phyloP scores from a whole-genome alignment of 371 early-diverging fungal genomes.

The Mortierella sp. region DNA sequence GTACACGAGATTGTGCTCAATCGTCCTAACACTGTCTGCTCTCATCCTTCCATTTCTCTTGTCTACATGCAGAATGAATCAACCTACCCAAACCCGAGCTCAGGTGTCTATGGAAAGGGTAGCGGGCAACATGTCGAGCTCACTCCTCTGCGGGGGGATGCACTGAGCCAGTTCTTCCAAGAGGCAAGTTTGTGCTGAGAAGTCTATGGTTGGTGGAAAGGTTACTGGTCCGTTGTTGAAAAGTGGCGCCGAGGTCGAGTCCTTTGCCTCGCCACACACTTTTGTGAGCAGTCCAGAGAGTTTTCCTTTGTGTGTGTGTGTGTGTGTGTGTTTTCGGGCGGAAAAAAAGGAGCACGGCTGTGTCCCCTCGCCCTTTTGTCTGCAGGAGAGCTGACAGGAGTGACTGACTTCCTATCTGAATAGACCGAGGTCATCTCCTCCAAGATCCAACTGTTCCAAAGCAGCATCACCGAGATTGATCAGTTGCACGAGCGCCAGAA shows the following conservation, averaged over 20 bases:
- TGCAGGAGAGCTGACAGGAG: no score
- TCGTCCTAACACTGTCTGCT: no score
- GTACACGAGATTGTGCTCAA: no score
- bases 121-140: conserved; percentile 30
- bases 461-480: conserved; percentile 37
- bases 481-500: conserved; percentile 23
- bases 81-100: conserved; percentile 12
- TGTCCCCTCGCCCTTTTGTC: no score
- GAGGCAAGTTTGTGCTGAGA: conserved; percentile 31
- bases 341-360: no score
- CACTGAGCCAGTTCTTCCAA: conserved; percentile 43
- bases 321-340: no score
- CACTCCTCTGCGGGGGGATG: conserved; percentile 38
- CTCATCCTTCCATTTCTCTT: neutral
- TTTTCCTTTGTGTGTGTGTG: no score
- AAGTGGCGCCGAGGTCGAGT: neutral
- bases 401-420: no score
- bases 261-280: neutral
- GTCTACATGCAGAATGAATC: conserved; percentile 10
- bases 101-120: conserved; percentile 7
- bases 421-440: conserved; percentile 48
- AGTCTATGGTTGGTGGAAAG: neutral
- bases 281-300: neutral
- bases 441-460: conserved; percentile 45
- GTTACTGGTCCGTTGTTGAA: neutral